phyloP scores from a whole-genome alignment of 2,329 filamentous ascomycete species.

The Didymosphaeria variabile region DNA sequence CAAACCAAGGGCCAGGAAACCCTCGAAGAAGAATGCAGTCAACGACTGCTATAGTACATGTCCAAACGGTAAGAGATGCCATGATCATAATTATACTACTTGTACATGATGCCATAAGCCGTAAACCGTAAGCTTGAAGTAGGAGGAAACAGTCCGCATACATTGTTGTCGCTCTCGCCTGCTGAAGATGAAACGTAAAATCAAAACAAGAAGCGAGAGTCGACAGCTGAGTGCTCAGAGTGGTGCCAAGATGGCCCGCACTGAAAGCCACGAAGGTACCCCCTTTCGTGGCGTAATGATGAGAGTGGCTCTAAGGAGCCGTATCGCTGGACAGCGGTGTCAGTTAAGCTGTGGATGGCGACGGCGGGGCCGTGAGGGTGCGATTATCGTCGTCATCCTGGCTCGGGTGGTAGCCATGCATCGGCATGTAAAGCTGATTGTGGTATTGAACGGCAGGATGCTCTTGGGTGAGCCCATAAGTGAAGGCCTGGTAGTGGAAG shows the following conservation, averaged over 20 bases:
- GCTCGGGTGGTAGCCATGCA: conserved; percentile 30
- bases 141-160: conserved; percentile 20
- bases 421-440: conserved; percentile 32
- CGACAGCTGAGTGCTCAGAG: conserved; percentile 18
- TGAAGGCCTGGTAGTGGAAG: conserved; percentile 39
- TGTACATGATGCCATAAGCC: conserved; percentile 16
- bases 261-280: background rate
- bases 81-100: conserved; percentile 25
- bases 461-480: conserved; percentile 41
- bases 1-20: conserved; percentile 19
- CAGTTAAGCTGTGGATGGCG: conserved; percentile 39
- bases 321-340: background rate
- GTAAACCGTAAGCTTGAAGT: conserved; percentile 11
- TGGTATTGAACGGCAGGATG: conserved; percentile 39
- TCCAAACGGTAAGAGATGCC: conserved; percentile 27
- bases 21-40: conserved; percentile 14
- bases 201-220: conserved; percentile 35
- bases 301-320: conserved; percentile 6
- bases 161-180: conserved; percentile 24
- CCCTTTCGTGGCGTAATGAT: background rate
- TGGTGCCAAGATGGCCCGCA: conserved; percentile 4
- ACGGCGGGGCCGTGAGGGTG: conserved; percentile 48
- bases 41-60: conserved; percentile 19
- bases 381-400: conserved; percentile 45
- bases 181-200: conserved; percentile 23